Percentiles rank a stretch among this genome's conserved stretches.
Conservation (phyloP, 176 grass and related monocot genomes). For the Dendrocalamus sinicus region DNA sequence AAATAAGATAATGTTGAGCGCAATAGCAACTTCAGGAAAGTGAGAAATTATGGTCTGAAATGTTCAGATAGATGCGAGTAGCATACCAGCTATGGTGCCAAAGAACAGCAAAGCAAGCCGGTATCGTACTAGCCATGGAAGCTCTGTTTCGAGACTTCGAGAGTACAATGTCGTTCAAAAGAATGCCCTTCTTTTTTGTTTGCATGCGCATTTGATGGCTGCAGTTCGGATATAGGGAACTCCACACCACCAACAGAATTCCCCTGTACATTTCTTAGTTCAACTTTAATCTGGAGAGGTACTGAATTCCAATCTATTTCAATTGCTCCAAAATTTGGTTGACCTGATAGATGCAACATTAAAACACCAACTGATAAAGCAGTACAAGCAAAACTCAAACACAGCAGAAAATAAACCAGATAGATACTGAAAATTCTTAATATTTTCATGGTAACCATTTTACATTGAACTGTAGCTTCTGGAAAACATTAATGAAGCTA, state of each 20-base stretch:
- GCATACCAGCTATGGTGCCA: constrained; percentile 61
- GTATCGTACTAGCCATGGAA: constrained; percentile 64
- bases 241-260: constrained; percentile 58
- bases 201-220: constrained; percentile 26
- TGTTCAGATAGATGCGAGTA: not conserved
- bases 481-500: not conserved
- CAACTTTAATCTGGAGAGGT: constrained; percentile 64
- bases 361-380: constrained; percentile 24
- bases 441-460: constrained; percentile 2
- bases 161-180: constrained; percentile 60
- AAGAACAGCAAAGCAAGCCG: constrained; percentile 63
- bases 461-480: not conserved
- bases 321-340: constrained; percentile 91
- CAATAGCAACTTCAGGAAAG: not conserved
- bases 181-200: constrained; percentile 18
- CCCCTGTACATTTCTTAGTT: constrained; percentile 69
- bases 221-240: constrained; percentile 70
- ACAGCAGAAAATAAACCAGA: constrained; percentile 36
- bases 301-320: constrained; percentile 74
- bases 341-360: constrained; percentile 53
- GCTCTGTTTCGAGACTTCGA: constrained; percentile 66
- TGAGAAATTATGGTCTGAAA: not conserved
- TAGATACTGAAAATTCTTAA: constrained; percentile 16
- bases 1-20: not conserved
- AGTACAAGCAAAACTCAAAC: not conserved